Evolutionary conservation across 2,329 filamentous ascomycete genomes (phyloP).

Genomic region (Fusarium sp.): DNA sequence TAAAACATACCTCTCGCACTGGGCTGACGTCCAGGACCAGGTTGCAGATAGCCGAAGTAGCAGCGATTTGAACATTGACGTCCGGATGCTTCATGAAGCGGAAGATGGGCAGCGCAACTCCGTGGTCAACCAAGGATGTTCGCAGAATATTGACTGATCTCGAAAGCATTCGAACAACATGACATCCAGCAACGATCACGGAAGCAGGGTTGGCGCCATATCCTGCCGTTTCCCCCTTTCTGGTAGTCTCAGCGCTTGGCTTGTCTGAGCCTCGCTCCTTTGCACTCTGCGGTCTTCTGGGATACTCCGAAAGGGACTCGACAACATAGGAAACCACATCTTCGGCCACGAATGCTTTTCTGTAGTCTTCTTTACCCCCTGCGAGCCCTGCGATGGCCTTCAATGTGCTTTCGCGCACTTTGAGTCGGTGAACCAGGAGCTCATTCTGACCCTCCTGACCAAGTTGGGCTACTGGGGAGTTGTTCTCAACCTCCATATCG

Average conservation of each 20-base stretch:
- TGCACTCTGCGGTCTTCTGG: slow-evolving; percentile 57
- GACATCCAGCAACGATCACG: slow-evolving; percentile 87
- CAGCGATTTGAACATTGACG: slow-evolving; percentile 83
- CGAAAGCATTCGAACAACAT: slow-evolving; percentile 81
- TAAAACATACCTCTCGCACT: slow-evolving; percentile 78
- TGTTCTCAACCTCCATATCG: slow-evolving; percentile 47
- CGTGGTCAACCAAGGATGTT: slow-evolving; percentile 87
- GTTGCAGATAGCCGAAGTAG: slow-evolving; percentile 86
- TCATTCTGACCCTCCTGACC: slow-evolving; percentile 70
- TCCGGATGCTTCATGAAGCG: slow-evolving; percentile 78
- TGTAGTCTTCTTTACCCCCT: slow-evolving; percentile 82
- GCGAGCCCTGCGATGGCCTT: slow-evolving; percentile 84
- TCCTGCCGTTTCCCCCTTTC: slow-evolving; percentile 49
- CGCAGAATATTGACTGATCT: slow-evolving; percentile 85
- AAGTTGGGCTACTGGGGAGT: slow-evolving; percentile 57
- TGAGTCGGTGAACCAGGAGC: slow-evolving; percentile 73
- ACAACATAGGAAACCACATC: slow-evolving; percentile 85
- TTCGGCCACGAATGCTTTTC: slow-evolving; percentile 82
- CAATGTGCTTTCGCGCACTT: slow-evolving; percentile 78
- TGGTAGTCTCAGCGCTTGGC: slow-evolving; percentile 45
- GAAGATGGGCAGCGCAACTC: slow-evolving; percentile 80
- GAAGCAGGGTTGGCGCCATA: slow-evolving; percentile 78
- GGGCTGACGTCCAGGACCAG: slow-evolving; percentile 89
- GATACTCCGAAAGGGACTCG: slow-evolving; percentile 74
- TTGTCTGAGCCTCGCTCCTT: slow-evolving; percentile 55